phyloP scores from a whole-genome alignment of 208 protist genomes.

The Phytomonas francai region DNA sequence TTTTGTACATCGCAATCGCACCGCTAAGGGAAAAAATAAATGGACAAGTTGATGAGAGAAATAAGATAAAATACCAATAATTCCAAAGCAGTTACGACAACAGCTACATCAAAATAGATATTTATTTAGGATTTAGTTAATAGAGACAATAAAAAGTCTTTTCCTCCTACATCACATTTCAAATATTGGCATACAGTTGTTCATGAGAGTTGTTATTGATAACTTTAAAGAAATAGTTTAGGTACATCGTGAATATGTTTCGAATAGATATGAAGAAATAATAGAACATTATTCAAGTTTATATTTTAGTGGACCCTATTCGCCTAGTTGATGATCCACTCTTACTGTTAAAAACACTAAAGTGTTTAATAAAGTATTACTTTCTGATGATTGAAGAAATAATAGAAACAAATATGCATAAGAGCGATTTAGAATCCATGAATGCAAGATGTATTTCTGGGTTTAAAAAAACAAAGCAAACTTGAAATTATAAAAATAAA shows the following conservation, averaged over 20 bases:
- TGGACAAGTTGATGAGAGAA: slow-evolving; percentile 6
- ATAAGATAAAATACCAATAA: background rate
- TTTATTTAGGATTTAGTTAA: background rate
- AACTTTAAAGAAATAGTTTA: background rate
- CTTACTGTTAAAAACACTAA: background rate
- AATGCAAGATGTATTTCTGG: slow-evolving; percentile 9
- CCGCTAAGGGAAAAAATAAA: slow-evolving; percentile 4
- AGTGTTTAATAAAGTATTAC: background rate
- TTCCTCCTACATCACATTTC: background rate
- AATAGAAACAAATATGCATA: slow-evolving; percentile 13
- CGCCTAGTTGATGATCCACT: background rate
- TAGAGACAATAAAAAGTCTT: background rate
- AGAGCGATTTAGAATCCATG: slow-evolving; percentile 4
- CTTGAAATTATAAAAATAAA: background rate
- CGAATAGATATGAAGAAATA: background rate
- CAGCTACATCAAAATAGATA: background rate
- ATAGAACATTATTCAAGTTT: background rate
- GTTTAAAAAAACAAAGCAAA: background rate
- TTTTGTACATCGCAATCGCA: background rate
- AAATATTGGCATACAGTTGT: background rate
- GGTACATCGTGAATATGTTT: background rate
- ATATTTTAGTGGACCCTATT: background rate
- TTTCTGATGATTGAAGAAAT: background rate
- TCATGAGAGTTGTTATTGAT: background rate
- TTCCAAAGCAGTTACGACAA: background rate